These are phyloP conservation scores for Ogataea salicorniae DNA, from an alignment of 805 yeast species.

Conservation along the genomic window DNA sequence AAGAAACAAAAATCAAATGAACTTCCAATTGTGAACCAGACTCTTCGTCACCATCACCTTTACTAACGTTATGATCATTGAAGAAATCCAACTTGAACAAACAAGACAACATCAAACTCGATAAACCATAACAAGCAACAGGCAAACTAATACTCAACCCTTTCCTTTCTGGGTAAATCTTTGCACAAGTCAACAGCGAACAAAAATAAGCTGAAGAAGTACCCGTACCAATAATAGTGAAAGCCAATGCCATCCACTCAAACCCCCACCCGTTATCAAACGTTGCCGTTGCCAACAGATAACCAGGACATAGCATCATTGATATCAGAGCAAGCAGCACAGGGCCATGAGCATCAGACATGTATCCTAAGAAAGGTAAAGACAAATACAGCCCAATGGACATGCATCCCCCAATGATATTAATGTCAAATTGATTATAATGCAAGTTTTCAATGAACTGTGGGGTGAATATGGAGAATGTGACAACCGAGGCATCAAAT, in stretches of 20 bases:
- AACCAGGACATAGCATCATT: conserved; percentile 63
- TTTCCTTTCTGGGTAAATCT: conserved; percentile 70
- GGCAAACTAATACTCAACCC: conserved; percentile 86
- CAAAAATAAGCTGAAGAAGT: conserved; percentile 71
- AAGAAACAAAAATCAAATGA: conserved; percentile 45
- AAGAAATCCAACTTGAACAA: conserved; percentile 41
- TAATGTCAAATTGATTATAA: conserved; percentile 59
- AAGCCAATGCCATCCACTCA: conserved; percentile 41
- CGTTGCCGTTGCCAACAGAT: conserved; percentile 43
- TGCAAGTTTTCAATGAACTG: conserved; percentile 55
- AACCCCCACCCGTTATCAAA: conserved; percentile 27
- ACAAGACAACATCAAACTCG: conserved; percentile 71
- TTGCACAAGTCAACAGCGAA: conserved; percentile 74
- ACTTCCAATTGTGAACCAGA: conserved; percentile 35
- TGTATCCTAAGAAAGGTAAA: conserved; percentile 74
- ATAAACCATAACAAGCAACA: conserved; percentile 79
- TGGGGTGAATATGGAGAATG: conserved; percentile 76
- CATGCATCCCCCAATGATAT: conserved; percentile 67
- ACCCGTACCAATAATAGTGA: conserved; percentile 60
- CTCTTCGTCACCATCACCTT: conserved; percentile 9
- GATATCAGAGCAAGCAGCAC: conserved; percentile 62
- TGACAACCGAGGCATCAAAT: conserved; percentile 74
- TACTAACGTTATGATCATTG: conserved; percentile 1
- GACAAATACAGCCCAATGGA: conserved; percentile 81
- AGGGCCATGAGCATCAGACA: conserved; percentile 85